A percentile compares a stretch with the other conserved stretches of the same genome.
Evolutionary conservation across 345 rosid genomes (phyloP).

Genomic region (Erucastrum elatum): DNA sequence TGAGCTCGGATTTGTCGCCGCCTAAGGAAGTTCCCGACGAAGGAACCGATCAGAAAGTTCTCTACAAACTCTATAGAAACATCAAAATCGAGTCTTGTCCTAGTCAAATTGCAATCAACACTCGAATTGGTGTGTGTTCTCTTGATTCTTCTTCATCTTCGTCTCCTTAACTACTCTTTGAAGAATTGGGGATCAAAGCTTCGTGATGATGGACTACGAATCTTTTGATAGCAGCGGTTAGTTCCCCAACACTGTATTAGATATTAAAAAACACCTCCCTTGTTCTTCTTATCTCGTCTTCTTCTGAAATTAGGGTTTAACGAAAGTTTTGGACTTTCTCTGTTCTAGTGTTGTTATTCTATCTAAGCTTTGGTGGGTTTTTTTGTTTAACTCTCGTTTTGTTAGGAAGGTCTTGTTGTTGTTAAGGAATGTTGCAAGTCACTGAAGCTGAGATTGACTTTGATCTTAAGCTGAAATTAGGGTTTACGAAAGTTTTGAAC

Average conservation of each 20-base stretch:
- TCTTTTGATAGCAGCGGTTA: slow-evolving; percentile 77
- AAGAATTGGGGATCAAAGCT: background rate
- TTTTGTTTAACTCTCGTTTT: slow-evolving; percentile 1
- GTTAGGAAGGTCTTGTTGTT: no score
- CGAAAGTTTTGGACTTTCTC: background rate
- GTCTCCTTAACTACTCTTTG: background rate
- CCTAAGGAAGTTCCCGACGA: background rate
- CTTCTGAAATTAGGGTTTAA: background rate
- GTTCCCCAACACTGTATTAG: slow-evolving; percentile 32
- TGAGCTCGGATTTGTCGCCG: slow-evolving; percentile 7
- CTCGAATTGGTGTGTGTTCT: background rate
- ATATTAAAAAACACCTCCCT: slow-evolving; percentile 7
- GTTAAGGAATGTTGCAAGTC: no score
- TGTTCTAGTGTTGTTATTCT: background rate
- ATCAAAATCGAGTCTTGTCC: slow-evolving; percentile 24
- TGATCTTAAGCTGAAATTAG: background rate
- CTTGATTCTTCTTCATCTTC: background rate
- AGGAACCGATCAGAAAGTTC: background rate
- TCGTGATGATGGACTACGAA: slow-evolving; percentile 69
- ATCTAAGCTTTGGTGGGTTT: background rate
- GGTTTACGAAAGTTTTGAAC: slow-evolving; percentile 11
- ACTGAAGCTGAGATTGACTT: no score
- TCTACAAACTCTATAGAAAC: background rate
- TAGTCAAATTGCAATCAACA: slow-evolving; percentile 32
- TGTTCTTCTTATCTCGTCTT: background rate